Conservation (phyloP, 73 alveolate genomes). For the Paramecium bursaria region DNA sequence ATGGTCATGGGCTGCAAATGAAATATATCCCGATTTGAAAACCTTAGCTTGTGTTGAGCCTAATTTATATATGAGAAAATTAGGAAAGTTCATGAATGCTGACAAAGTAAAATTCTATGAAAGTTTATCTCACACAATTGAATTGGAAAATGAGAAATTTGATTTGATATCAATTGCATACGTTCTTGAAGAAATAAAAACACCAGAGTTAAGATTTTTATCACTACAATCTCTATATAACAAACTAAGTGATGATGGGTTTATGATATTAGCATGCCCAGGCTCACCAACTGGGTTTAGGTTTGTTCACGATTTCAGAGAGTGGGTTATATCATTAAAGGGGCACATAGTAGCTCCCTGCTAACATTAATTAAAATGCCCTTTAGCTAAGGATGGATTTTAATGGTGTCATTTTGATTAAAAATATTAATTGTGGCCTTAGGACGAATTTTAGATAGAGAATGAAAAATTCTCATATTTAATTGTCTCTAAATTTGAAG, state of each 20-base stretch:
- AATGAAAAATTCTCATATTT: conserved; percentile 84
- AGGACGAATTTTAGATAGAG: conserved; percentile 62
- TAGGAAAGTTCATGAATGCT: conserved; percentile 78
- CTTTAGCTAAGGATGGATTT: conserved; percentile 81
- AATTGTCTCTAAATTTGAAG: conserved; percentile 63
- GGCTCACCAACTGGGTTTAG: conserved; percentile 91
- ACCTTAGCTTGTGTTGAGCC: conserved; percentile 79
- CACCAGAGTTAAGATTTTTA: conserved; percentile 71
- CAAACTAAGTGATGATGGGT: conserved; percentile 76
- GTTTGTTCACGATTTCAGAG: conserved; percentile 75
- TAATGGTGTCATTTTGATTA: conserved; percentile 86
- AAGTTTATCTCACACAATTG: conserved; percentile 74
- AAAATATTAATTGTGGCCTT: conserved; percentile 66
- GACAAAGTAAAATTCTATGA: conserved; percentile 76
- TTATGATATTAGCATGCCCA: conserved; percentile 77
- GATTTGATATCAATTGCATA: conserved; percentile 77
- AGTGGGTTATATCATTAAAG: conserved; percentile 68
- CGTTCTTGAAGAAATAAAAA: conserved; percentile 81
- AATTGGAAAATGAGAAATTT: conserved; percentile 78
- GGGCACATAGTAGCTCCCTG: conserved; percentile 84
- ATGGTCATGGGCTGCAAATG: conserved; percentile 32
- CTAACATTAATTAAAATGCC: conserved; percentile 83
- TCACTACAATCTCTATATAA: conserved; percentile 75
- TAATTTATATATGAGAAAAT: conserved; percentile 77
- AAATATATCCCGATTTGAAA: conserved; percentile 41